These are phyloP conservation scores for Microbotryum violaceum DNA, from an alignment of 1,284 basidiomycete genomes.

Conservation along the genomic window DNA sequence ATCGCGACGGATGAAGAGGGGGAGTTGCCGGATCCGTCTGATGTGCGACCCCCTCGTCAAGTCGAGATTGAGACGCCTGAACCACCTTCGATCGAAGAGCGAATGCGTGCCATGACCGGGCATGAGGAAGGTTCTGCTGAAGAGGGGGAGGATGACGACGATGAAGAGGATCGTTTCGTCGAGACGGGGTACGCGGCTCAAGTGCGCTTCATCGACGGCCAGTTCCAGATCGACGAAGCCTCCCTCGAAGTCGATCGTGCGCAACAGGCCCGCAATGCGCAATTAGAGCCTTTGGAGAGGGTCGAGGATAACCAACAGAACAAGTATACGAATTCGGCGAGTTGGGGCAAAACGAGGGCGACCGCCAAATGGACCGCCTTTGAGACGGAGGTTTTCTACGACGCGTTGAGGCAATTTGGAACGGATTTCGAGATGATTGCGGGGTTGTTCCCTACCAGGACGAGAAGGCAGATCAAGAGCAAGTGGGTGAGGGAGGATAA, in stretches of 20 bases:
- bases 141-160: constrained; percentile 41
- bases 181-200: constrained; percentile 68
- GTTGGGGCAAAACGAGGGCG: constrained; percentile 65
- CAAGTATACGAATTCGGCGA: constrained; percentile 76
- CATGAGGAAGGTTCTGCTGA: neutral
- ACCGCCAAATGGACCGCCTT: constrained; percentile 74
- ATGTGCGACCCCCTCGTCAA: neutral
- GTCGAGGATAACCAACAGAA: constrained; percentile 72
- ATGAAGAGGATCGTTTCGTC: constrained; percentile 51
- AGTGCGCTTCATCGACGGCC: constrained; percentile 69
- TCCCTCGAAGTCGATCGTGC: constrained; percentile 63
- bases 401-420: constrained; percentile 74
- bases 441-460: constrained; percentile 71
- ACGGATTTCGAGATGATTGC: constrained; percentile 89
- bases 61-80: neutral
- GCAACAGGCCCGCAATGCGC: constrained; percentile 36
- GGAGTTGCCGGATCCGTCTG: neutral
- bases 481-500: constrained; percentile 85
- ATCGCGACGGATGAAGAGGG: too few relatives aligned
- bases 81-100: neutral
- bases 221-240: constrained; percentile 70
- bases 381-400: constrained; percentile 77
- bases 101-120: neutral
- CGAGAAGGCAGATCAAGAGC: constrained; percentile 77
- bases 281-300: constrained; percentile 62